These are phyloP conservation scores for Xylaria sp. DNA, from an alignment of 2,329 filamentous ascomycete genomes.

Conservation along the genomic window DNA sequence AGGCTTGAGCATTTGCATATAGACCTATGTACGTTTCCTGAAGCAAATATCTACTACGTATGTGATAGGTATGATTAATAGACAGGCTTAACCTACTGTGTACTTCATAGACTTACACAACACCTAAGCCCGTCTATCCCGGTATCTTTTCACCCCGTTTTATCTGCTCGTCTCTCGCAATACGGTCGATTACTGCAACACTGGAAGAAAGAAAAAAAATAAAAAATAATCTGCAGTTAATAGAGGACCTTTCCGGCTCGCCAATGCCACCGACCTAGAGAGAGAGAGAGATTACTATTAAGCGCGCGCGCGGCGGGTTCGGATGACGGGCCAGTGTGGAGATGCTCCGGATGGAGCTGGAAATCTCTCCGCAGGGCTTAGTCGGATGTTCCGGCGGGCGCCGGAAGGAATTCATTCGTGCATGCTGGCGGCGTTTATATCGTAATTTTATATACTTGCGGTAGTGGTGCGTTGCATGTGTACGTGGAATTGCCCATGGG, in stretches of 20 bases:
- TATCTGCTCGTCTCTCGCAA: neutral
- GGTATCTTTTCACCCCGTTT: no score
- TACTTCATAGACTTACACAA: no score
- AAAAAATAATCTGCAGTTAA: no score
- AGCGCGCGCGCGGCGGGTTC: neutral
- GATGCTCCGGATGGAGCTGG: slow-evolving; percentile 7
- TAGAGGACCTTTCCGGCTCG: no score
- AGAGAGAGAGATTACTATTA: neutral
- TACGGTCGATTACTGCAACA: neutral
- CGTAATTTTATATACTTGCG: neutral
- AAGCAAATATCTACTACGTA: no score
- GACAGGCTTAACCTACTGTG: no score
- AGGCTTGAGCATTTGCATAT: no score
- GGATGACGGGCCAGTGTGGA: slow-evolving; percentile 11
- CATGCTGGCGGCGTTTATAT: neutral
- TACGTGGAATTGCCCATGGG: neutral
- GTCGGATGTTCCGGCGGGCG: neutral
- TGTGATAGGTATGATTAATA: no score
- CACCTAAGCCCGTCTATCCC: neutral
- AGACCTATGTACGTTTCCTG: no score
- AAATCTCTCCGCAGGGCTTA: slow-evolving; percentile 13
- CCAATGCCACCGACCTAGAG: neutral
- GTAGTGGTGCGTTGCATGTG: neutral
- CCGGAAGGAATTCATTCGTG: neutral
- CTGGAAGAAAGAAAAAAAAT: no score